phyloP scores from a whole-genome alignment of 139 green algal genomes.

The Bryopsis sp. region DNA sequence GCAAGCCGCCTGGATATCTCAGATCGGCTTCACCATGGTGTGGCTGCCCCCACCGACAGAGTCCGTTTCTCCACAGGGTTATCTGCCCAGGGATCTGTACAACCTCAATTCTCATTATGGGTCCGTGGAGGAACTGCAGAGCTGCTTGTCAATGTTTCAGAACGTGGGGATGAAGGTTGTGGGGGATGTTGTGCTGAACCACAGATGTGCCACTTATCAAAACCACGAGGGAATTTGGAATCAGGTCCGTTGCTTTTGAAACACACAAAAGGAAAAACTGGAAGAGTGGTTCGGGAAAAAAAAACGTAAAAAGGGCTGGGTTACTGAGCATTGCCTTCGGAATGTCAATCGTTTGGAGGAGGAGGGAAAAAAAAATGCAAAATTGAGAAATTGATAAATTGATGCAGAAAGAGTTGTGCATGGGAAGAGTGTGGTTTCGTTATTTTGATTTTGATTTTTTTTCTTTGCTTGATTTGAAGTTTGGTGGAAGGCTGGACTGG shows the following conservation, averaged over 20 bases:
- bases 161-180: slow-evolving; percentile 46
- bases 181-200: slow-evolving; percentile 78
- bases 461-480: neutral
- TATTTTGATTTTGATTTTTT: too few species aligned
- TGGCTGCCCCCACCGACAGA: slow-evolving; percentile 22
- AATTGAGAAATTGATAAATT: too few species aligned
- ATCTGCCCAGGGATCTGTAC: slow-evolving; percentile 66
- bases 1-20: slow-evolving; percentile 5
- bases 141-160: slow-evolving; percentile 38
- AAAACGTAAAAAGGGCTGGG: too few species aligned
- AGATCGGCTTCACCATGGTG: slow-evolving; percentile 20
- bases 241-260: slow-evolving; percentile 26
- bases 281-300: too few species aligned
- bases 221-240: slow-evolving; percentile 53
- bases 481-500: slow-evolving; percentile 43
- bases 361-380: too few species aligned
- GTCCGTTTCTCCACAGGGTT: slow-evolving; percentile 22
- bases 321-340: too few species aligned
- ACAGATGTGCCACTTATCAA: slow-evolving; percentile 56
- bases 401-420: too few species aligned
- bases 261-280: too few species aligned
- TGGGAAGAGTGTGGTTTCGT: too few species aligned
- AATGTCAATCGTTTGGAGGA: too few species aligned
- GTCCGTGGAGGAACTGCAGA: slow-evolving; percentile 50
- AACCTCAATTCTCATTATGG: slow-evolving; percentile 63